Conservation (phyloP, 1,284 basidiomycete species). For the Papiliotrema laurentii region DNA sequence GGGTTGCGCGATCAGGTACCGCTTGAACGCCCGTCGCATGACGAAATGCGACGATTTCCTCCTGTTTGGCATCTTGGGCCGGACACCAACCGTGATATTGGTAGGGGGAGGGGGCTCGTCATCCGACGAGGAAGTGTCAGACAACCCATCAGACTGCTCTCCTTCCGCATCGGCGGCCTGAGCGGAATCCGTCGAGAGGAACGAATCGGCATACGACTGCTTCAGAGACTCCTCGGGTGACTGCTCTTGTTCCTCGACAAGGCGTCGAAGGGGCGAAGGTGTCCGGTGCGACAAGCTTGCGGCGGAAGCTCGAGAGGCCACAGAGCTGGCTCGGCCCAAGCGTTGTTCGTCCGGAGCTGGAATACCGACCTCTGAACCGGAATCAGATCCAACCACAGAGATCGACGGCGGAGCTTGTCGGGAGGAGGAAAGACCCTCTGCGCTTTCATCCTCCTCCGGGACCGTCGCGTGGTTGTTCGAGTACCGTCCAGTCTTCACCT, state of each 20-base stretch:
- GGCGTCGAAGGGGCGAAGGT: constrained; percentile 33
- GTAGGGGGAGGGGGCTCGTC: constrained; percentile 14
- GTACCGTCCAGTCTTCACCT: constrained; percentile 50
- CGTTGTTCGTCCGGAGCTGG: neutral
- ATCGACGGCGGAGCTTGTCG: constrained; percentile 15
- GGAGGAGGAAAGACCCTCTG: constrained; percentile 18
- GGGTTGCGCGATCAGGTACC: constrained; percentile 80
- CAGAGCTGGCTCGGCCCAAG: constrained; percentile 4
- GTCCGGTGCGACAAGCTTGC: constrained; percentile 15
- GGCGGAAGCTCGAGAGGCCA: constrained; percentile 5
- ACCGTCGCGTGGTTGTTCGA: constrained; percentile 15
- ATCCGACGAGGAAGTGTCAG: constrained; percentile 36
- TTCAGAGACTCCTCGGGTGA: neutral
- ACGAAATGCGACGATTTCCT: constrained; percentile 52
- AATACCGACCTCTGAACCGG: neutral
- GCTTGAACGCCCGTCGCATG: constrained; percentile 80
- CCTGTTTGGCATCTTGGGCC: constrained; percentile 22
- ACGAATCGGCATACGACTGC: neutral
- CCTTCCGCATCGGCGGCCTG: neutral
- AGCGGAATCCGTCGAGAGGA: constrained; percentile 1
- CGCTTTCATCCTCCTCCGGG: constrained; percentile 45
- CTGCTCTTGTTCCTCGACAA: constrained; percentile 10
- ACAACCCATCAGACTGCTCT: constrained; percentile 31
- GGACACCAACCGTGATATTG: constrained; percentile 6
- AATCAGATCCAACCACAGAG: constrained; percentile 8